Conservation (phyloP, 495 filamentous ascomycete species). For the Elasticomyces elasticus region DNA sequence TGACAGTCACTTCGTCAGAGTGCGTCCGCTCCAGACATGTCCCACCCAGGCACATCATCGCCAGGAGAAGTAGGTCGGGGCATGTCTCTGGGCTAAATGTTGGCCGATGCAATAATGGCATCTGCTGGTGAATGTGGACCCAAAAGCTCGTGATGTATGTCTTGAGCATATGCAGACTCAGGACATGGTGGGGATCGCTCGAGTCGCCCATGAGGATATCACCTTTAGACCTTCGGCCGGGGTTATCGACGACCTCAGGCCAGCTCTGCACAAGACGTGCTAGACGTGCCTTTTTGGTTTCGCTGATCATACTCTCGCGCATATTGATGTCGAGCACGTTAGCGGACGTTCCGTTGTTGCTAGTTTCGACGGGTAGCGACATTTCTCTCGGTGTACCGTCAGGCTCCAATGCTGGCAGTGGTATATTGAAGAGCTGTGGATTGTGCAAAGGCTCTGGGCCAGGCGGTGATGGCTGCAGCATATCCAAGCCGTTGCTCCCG, state of each 20-base stretch:
- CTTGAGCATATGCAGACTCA: slow-evolving; percentile 91
- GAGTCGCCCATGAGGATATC: slow-evolving; percentile 68
- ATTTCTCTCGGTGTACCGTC: slow-evolving; percentile 10
- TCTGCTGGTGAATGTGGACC: slow-evolving; percentile 87
- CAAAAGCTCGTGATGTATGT: slow-evolving; percentile 89
- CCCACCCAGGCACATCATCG: slow-evolving; percentile 90
- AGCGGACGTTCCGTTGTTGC: neutral
- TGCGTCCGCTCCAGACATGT: slow-evolving; percentile 76
- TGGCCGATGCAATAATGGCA: slow-evolving; percentile 88
- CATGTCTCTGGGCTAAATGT: slow-evolving; percentile 84
- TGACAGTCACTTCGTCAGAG: slow-evolving; percentile 59
- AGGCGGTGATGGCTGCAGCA: slow-evolving; percentile 22
- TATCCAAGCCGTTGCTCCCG: slow-evolving; percentile 16
- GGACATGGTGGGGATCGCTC: slow-evolving; percentile 60
- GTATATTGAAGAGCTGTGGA: neutral
- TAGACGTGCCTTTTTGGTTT: slow-evolving; percentile 75
- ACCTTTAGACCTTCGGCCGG: slow-evolving; percentile 64
- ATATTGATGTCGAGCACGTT: slow-evolving; percentile 16
- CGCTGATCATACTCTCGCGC: slow-evolving; percentile 56
- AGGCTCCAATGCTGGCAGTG: slow-evolving; percentile 12
- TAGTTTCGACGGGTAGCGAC: neutral
- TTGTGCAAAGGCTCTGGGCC: slow-evolving; percentile 4
- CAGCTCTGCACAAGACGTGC: slow-evolving; percentile 80
- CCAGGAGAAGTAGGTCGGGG: slow-evolving; percentile 73
- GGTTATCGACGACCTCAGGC: slow-evolving; percentile 68